Percentiles rank a stretch among this genome's conserved stretches.
phyloP scores from a whole-genome alignment of 768 basidiomycete species.

The Pholiota microspora region DNA sequence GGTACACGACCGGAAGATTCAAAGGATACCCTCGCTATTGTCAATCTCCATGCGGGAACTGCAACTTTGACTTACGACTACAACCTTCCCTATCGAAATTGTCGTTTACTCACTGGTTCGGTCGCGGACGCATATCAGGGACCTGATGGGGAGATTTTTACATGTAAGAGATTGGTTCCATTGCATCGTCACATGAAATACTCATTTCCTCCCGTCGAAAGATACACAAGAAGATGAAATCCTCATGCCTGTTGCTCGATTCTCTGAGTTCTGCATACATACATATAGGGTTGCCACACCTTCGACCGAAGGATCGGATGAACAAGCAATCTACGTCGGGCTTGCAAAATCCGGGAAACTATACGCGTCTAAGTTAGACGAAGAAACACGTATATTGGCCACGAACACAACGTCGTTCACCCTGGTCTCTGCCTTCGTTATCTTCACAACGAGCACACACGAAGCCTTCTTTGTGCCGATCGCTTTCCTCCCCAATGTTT shows the following conservation, averaged over 20 bases:
- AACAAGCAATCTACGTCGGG: constrained; percentile 50
- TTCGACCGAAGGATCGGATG: background rate
- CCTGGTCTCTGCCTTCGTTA: constrained; percentile 70
- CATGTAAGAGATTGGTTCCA: constrained; percentile 33
- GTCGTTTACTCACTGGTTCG: constrained; percentile 42
- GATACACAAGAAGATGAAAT: constrained; percentile 20
- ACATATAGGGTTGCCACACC: constrained; percentile 29
- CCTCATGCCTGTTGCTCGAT: constrained; percentile 27
- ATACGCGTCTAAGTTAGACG: constrained; percentile 38
- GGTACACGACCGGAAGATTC: constrained; percentile 28
- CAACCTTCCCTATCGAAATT: constrained; percentile 37
- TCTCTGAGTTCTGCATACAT: constrained; percentile 63
- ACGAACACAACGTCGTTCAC: constrained; percentile 71
- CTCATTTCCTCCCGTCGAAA: background rate
- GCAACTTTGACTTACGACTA: constrained; percentile 14
- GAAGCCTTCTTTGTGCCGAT: constrained; percentile 75
- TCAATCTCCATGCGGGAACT: constrained; percentile 22
- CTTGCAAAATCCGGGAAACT: constrained; percentile 67
- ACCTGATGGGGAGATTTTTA: constrained; percentile 44
- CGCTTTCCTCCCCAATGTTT: constrained; percentile 21
- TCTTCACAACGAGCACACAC: constrained; percentile 84
- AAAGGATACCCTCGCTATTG: constrained; percentile 32
- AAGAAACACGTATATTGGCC: constrained; percentile 35
- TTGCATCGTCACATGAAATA: background rate
- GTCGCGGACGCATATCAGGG: constrained; percentile 36